Evolutionary conservation across 2,329 filamentous ascomycete species (phyloP), one percentile per base, ranked within the genome.

Genomic region (Podosphaera fusca): DNA sequence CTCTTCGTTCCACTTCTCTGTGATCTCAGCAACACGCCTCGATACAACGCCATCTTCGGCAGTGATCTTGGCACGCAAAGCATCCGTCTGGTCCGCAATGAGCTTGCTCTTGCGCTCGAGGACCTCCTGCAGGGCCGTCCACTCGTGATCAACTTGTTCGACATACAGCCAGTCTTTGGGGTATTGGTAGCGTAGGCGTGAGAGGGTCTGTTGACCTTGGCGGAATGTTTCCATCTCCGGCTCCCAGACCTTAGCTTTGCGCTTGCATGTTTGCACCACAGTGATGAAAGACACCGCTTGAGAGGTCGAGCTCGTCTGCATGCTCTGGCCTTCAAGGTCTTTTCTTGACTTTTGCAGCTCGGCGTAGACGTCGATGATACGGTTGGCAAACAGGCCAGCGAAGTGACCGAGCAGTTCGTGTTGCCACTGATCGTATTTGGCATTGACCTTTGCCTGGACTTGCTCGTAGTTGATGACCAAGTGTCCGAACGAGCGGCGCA

Each of bases 341-440:
- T 85, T 84, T 31, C 90, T 81, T 8, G 90, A 87, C 70, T 88
- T 88, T 64, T 94, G 86, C 59, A 98, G 85, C 60, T 96, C 90
- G 10, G 85, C 82, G 64, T 92, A 88, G 2, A 95, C 84, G 65
- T 98, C 92, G 54, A 87, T 80, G 81, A 96, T 94, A 54, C 89
- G 85, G 60, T 80, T 85, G 52, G 89, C 87, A 51, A 98, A 82
- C 57, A 92, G 87, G 57, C 78, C 78, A 42, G 88, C 92, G 70
- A 98, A 99, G 68, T 95, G 95, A 63, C 85, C 79, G 40, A 96
- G 75, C 57, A 99, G 94, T 62, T 99, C 92, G 64, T 95, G 87
- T 69, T 99, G 92, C 92, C 94, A 98, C 69, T 96, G 90, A 67
- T 99, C 94, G 67, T 98, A 99, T 69, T 96, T 98, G 64, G 88